Base-by-base conservation (phyloP, 2,329 filamentous ascomycete species). In the Diaporthe citriasiana region DNA sequence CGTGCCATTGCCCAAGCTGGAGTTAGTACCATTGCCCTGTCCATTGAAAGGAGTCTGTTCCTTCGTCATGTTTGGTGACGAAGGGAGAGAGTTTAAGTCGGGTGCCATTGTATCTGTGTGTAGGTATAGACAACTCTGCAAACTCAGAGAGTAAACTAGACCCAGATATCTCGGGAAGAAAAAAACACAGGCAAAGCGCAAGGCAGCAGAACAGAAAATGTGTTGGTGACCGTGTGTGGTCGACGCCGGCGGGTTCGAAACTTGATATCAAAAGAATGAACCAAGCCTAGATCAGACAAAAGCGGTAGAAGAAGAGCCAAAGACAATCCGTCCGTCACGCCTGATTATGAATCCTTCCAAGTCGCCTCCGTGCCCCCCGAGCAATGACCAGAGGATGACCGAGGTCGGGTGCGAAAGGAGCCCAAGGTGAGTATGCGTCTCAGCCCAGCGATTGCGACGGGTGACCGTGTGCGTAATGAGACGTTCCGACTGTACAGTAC, bases 41-140 rank as follows among this genome's bases (percentile, higher is more conserved):
- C 76, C 68, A 71, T 38, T 70, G 70, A 30, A 51, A 60, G 47
- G n/a, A 56, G 63, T 15, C 59, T 68, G 70, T 55, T 42, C 47
- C 71, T 72, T 71, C 47, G 71, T 51, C 53, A 74, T 73, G 76
- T 77, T 77, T 63, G 78, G 86, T 40, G 90, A 92, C 50, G 87
- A 84, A 55, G 91, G 89, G 74, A 95, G 87, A 9, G 92, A 92
- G 86, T 94, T 93, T 80, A 94, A 88, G 84, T 95, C 93, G 68
- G 93, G 93, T 77, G 92, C 89, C 93, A 94, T 93, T 73, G 69
- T 77, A 65, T 68, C 80, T 76, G 70, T 76, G 56, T 71, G 73
- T 63, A 72, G 66, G 68, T 68, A 59, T 53, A 53, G 51, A 71
- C 50, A 72, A 71, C n/a, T 45, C 40, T 30, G 68, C 57, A 66